These are phyloP conservation scores for Globisporangium paroecandrum DNA, from an alignment of 352 stramenopile genomes.

Conservation along the genomic window DNA sequence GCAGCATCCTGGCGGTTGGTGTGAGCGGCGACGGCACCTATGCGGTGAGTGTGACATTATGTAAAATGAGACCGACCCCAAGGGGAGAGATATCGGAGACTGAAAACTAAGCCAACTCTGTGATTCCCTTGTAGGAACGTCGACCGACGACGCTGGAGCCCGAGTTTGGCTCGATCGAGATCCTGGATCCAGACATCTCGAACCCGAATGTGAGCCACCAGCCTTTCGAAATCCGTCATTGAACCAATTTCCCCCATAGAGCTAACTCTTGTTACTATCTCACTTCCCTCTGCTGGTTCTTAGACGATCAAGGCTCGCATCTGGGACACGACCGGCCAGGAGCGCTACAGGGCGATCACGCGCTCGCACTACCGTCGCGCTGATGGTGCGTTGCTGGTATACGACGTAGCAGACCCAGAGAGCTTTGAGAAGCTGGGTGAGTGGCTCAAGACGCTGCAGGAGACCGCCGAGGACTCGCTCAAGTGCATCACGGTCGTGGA, in stretches of 20 bases:
- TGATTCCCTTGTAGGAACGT: constrained; percentile 35
- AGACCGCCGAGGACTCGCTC: constrained; percentile 85
- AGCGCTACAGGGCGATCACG: constrained; percentile 88
- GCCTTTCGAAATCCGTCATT: not conserved
- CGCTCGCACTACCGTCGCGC: constrained; percentile 83
- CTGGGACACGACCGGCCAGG: constrained; percentile 89
- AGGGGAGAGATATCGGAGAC: not conserved
- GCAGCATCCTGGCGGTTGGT: constrained; percentile 64
- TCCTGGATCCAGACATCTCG: constrained; percentile 49
- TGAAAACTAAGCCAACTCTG: not conserved
- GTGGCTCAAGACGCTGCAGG: constrained; percentile 85
- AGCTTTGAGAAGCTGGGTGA: constrained; percentile 85
- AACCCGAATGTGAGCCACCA: constrained; percentile 27
- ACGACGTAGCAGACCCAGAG: constrained; percentile 86
- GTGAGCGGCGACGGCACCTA: constrained; percentile 58
- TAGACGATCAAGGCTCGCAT: constrained; percentile 74
- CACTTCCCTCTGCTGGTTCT: not conserved
- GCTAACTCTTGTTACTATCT: not conserved
- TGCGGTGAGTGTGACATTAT: constrained; percentile 13
- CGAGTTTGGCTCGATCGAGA: constrained; percentile 72
- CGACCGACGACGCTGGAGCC: constrained; percentile 63
- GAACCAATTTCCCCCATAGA: not conserved
- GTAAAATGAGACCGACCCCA: not conserved
- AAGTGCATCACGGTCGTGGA: constrained; percentile 84
- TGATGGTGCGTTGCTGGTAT: constrained; percentile 87